Evolutionary conservation across 2,329 filamentous ascomycete genomes (phyloP).

Genomic region (Xylaria hypoxylon): DNA sequence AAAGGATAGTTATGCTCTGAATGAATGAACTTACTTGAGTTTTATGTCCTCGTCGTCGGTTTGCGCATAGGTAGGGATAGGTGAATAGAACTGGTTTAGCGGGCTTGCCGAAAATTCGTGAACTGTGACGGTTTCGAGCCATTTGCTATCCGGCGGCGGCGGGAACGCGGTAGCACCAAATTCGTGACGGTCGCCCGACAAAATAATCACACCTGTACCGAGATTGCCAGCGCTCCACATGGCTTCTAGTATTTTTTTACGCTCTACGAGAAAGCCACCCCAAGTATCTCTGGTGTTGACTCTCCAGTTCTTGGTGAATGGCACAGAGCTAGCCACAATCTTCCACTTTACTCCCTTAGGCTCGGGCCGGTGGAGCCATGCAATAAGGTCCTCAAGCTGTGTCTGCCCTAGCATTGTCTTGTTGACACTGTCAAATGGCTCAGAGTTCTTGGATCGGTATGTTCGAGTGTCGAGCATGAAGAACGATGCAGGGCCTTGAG

Average conservation of each 20-base stretch:
- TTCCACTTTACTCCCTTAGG: conserved; percentile 90
- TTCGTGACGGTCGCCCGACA: conserved; percentile 96
- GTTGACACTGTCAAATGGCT: conserved; percentile 68
- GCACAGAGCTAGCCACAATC: conserved; percentile 88
- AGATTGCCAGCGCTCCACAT: conserved; percentile 89
- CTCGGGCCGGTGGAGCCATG: conserved; percentile 79
- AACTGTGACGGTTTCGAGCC: conserved; percentile 73
- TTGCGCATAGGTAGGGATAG: conserved; percentile 84
- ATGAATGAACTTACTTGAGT: conserved; percentile 74
- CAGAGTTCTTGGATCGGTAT: conserved; percentile 77
- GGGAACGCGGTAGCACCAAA: conserved; percentile 89
- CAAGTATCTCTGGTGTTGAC: conserved; percentile 91
- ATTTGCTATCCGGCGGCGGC: conserved; percentile 69
- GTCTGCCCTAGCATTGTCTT: conserved; percentile 89
- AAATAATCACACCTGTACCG: conserved; percentile 81
- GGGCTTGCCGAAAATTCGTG: conserved; percentile 95
- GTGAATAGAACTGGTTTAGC: conserved; percentile 92
- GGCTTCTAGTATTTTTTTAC: conserved; percentile 81
- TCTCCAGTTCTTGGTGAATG: conserved; percentile 98
- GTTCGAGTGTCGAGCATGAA: conserved; percentile 94
- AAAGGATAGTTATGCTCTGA: background rate
- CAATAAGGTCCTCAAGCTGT: conserved; percentile 83
- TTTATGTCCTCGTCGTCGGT: conserved; percentile 83
- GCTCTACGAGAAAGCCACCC: conserved; percentile 89
- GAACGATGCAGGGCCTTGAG: conserved; percentile 89